Evolutionary conservation across 495 filamentous ascomycete species (phyloP).

Genomic region (Aspergillus bridgeri): DNA sequence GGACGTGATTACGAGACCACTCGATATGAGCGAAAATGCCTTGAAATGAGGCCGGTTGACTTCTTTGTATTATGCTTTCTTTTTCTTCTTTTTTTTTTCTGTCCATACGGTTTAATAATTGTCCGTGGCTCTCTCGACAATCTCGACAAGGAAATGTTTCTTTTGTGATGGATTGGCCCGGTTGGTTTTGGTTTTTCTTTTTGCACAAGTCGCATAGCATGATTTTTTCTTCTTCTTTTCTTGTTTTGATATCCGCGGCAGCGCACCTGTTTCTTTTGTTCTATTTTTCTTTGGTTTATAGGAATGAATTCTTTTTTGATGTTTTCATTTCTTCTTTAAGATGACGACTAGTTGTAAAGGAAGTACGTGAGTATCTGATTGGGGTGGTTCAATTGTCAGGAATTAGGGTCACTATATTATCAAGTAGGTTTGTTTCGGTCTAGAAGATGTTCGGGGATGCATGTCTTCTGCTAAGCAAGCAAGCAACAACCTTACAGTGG

Average conservation of each 20-base stretch:
- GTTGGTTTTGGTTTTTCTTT: constrained; percentile 9
- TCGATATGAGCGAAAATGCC: constrained; percentile 14
- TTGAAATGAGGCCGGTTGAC: constrained; percentile 11
- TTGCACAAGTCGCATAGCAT: constrained; percentile 15
- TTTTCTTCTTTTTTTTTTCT: constrained; percentile 6
- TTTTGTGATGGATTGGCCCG: constrained; percentile 14
- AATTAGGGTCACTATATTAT: too few relatives aligned
- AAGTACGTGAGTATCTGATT: too few relatives aligned
- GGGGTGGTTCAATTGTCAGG: too few relatives aligned
- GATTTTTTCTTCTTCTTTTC: constrained; percentile 10
- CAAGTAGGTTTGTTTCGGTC: too few relatives aligned
- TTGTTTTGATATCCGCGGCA: constrained; percentile 25
- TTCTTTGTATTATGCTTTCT: constrained; percentile 26
- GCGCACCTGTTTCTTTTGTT: constrained; percentile 11
- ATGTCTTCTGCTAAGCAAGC: too few relatives aligned
- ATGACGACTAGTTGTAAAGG: too few relatives aligned
- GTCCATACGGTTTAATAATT: constrained; percentile 2
- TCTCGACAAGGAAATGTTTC: neutral
- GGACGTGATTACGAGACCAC: constrained; percentile 21
- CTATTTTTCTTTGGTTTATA: constrained; percentile 14
- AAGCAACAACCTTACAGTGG: too few relatives aligned
- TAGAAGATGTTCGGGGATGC: too few relatives aligned
- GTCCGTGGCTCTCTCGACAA: neutral
- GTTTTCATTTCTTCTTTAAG: too few relatives aligned
- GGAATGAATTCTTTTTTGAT: constrained; percentile 7